Evolutionary conservation across 768 basidiomycete species (phyloP), one percentile per base, ranked within the genome.

Genomic region (Agrocybe pediades): DNA sequence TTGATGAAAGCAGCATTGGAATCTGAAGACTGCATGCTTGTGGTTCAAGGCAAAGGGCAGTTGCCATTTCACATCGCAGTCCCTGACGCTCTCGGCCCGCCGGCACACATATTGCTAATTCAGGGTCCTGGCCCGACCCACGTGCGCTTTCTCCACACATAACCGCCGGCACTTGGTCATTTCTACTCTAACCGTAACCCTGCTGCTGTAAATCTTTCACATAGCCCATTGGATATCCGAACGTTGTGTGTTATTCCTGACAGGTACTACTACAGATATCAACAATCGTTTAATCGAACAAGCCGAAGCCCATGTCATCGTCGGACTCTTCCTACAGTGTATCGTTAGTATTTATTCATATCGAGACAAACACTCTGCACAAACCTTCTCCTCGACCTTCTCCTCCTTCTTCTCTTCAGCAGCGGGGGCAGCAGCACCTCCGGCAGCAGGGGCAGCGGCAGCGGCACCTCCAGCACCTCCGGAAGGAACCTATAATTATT

Each of bases 251-350:
- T 36, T 36, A 36, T 36, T 36, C 33, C 3, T 36, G 33, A 53
- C 58, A 59, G 50, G 61, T 49, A 46, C 50, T 46, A 50, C 55
- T 53, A 39, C 49, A 50, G 41, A 55, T 44, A 53, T 46, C 48
- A 53, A 41, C 43, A 55, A 17, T 30, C 43, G 21, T 55, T 59
- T 87, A 97, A 81, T 97, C 95, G 82, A 97, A 97, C 60, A 97
- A 84, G 79, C 95, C 95, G 75, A 98, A 98, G 80, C 95, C 94
- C 94, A 97, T 97, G 77, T 97, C 95, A 65, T 97, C 95, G 81
- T 96, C 94, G 51, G 90, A 92, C 71, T 95, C 92, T 76, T 92
- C 90, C 88, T 93, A 69, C 51, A 57, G 30, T n/a, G 45, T 17
- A 40, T 15, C 7, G 41, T 58, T 16, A 65, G 55, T 45, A 44